phyloP scores from a whole-genome alignment of 31 red algal genomes.

The Porphyra umbilicalis region DNA sequence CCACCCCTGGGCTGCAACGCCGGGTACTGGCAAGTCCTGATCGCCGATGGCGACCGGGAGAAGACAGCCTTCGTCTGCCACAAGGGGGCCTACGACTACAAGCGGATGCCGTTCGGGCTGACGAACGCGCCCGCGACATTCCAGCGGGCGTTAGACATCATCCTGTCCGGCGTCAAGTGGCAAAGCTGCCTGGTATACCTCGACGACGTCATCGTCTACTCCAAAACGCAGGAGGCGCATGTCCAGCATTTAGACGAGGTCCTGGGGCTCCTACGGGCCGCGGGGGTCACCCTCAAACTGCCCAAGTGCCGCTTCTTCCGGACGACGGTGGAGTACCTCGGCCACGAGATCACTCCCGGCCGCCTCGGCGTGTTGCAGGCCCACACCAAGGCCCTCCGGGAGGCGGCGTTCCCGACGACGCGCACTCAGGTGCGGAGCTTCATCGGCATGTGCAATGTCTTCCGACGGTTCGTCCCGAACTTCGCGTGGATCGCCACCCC shows the following conservation, averaged over 20 bases:
- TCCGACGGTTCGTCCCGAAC: slow-evolving; percentile 12
- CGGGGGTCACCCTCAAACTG: slow-evolving; percentile 11
- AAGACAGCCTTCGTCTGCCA: slow-evolving; percentile 20
- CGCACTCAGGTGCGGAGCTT: slow-evolving; percentile 5
- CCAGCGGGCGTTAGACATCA: slow-evolving; percentile 3
- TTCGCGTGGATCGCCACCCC: slow-evolving; percentile 4
- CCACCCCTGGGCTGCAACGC: slow-evolving; percentile 31
- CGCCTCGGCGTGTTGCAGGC: slow-evolving; percentile 12
- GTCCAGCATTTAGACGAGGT: not conserved
- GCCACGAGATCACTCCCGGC: not conserved
- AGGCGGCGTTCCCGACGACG: not conserved
- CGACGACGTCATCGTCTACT: slow-evolving; percentile 18
- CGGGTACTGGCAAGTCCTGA: slow-evolving; percentile 27
- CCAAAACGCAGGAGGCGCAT: not conserved
- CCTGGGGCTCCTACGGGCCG: slow-evolving; percentile 1
- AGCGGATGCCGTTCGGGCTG: slow-evolving; percentile 2
- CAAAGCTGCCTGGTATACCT: slow-evolving; percentile 8
- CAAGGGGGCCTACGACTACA: not conserved
- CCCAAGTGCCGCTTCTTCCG: slow-evolving; percentile 18
- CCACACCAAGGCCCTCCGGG: slow-evolving; percentile 12
- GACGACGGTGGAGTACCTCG: slow-evolving; percentile 11
- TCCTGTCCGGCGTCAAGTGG: slow-evolving; percentile 1
- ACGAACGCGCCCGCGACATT: slow-evolving; percentile 13
- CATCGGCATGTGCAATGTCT: too few species aligned
- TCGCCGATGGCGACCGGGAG: not conserved